These are phyloP conservation scores for Rhizopogon rudus DNA, from an alignment of 768 basidiomycete species.

Conservation along the genomic window DNA sequence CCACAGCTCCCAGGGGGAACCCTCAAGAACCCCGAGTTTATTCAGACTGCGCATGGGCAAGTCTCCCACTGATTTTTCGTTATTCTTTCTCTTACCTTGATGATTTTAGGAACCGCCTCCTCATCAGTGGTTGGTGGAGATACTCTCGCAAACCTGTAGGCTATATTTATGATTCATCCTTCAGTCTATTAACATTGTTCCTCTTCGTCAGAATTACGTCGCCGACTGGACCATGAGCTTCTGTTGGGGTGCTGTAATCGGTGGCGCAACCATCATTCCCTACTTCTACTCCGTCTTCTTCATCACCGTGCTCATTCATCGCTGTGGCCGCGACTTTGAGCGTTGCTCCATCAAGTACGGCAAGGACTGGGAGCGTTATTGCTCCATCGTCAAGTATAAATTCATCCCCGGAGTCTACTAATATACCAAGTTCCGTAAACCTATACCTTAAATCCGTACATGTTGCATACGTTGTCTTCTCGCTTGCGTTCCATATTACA, in stretches of 20 bases:
- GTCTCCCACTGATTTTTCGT: conserved; percentile 7
- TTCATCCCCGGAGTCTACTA: conserved; percentile 89
- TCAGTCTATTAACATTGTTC: background rate
- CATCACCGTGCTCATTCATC: conserved; percentile 86
- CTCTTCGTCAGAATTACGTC: conserved; percentile 69
- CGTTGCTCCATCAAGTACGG: conserved; percentile 90
- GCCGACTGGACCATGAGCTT: conserved; percentile 89
- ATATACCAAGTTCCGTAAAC: conserved; percentile 1
- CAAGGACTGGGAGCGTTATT: conserved; percentile 92
- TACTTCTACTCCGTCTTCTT: conserved; percentile 99
- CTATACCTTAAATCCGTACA: conserved; percentile 3
- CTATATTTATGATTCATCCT: conserved; percentile 3
- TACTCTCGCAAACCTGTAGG: conserved; percentile 89
- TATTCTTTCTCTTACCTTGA: conserved; percentile 5
- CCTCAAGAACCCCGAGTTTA: conserved; percentile 81
- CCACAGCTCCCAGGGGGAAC: conserved; percentile 85
- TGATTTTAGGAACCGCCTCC: conserved; percentile 68
- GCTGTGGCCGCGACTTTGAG: conserved; percentile 92
- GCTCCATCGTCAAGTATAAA: conserved; percentile 81
- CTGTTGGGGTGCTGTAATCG: conserved; percentile 79
- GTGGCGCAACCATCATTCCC: conserved; percentile 75
- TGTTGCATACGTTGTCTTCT: background rate
- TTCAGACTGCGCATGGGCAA: conserved; percentile 92
- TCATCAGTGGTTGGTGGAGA: conserved; percentile 93
- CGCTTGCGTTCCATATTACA: background rate